A percentile compares a stretch with the other conserved stretches of the same genome.
Evolutionary conservation across 257 asterid genomes (phyloP).

Genomic region (Forsythia viridissima): DNA sequence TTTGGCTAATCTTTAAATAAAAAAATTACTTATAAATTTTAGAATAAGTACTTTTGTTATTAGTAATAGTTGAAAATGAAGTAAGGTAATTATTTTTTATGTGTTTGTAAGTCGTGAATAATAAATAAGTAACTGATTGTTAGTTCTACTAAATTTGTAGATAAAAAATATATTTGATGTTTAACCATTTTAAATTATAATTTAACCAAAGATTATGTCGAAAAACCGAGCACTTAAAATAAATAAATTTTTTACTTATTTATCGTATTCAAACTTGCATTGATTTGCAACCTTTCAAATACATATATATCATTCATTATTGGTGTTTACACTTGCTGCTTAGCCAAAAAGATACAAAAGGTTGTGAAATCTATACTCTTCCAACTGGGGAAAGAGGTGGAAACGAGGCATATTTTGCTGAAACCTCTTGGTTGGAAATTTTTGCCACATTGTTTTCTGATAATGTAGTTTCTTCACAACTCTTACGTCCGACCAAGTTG

Average conservation of each 20-base stretch:
- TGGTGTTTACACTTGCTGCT: background rate
- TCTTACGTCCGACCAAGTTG: conserved; percentile 20
- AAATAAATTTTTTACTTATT: background rate
- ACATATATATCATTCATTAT: background rate
- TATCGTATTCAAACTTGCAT: background rate
- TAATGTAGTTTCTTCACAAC: conserved; percentile 27
- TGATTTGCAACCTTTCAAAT: background rate
- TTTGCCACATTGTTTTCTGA: conserved; percentile 24
- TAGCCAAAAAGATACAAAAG: background rate
- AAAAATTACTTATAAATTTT: background rate
- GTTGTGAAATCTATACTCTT: conserved; percentile 35
- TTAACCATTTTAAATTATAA: too few species aligned
- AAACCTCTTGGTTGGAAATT: conserved; percentile 27
- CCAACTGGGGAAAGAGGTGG: conserved; percentile 57
- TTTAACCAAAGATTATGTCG: too few species aligned
- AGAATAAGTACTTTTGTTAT: too few species aligned
- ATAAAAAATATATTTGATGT: too few species aligned
- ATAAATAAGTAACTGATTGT: too few species aligned
- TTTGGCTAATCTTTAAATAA: too few species aligned
- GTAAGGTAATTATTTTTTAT: background rate
- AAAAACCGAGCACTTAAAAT: background rate
- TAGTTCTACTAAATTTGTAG: too few species aligned
- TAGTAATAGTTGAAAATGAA: background rate
- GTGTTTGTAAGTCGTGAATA: too few species aligned
- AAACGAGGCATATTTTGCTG: conserved; percentile 39